These are phyloP conservation scores for Ascochyta fabae DNA, from an alignment of 2,329 filamentous ascomycete species.

Conservation along the genomic window DNA sequence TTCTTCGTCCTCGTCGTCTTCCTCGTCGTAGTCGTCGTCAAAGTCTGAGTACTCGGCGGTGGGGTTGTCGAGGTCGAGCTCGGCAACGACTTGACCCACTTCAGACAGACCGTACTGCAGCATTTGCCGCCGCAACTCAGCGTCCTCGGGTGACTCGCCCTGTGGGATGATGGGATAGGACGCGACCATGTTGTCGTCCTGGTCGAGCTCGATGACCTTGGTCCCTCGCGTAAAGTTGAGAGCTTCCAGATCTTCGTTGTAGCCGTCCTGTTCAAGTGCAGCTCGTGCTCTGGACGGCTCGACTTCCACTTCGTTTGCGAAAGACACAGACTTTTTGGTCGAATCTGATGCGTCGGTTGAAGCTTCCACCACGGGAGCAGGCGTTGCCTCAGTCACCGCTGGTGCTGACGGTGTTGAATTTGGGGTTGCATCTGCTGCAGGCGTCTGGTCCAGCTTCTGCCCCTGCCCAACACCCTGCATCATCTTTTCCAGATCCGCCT, in stretches of 20 bases:
- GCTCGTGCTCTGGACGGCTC: constrained; percentile 22
- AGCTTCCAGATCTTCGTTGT: constrained; percentile 36
- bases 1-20: constrained; percentile 63
- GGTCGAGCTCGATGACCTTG: constrained; percentile 53
- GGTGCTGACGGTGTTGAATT: neutral
- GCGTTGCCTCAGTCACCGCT: neutral
- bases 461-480: constrained; percentile 11
- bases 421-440: neutral
- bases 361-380: neutral
- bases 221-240: constrained; percentile 41
- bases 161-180: constrained; percentile 67
- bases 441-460: neutral
- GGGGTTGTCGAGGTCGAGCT: constrained; percentile 80
- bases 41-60: constrained; percentile 59
- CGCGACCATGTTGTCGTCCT: constrained; percentile 50
- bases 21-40: constrained; percentile 51
- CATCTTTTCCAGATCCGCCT: constrained; percentile 35
- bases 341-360: constrained; percentile 1
- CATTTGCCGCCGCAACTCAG: constrained; percentile 83
- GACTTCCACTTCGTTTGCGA: constrained; percentile 64
- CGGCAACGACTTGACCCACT: constrained; percentile 89
- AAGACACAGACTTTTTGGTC: constrained; percentile 66
- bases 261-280: constrained; percentile 26
- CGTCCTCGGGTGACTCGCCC: constrained; percentile 81
- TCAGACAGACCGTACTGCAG: constrained; percentile 86